These are phyloP conservation scores for Diaporthe sp. DNA, from an alignment of 2,329 filamentous ascomycete species.

Conservation along the genomic window DNA sequence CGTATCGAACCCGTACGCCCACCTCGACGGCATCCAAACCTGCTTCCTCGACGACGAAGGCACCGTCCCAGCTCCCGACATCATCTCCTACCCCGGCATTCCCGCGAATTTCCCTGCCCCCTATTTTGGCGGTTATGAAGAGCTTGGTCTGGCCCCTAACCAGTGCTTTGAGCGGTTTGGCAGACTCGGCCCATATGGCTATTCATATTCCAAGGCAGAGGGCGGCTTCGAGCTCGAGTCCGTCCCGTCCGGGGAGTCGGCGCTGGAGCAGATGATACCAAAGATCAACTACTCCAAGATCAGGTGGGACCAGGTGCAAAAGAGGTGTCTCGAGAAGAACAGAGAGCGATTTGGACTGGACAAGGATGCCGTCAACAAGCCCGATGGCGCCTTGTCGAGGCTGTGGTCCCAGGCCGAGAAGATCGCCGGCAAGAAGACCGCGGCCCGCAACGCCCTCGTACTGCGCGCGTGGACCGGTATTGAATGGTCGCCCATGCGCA, in stretches of 20 bases:
- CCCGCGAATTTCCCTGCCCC: slow-evolving; percentile 71
- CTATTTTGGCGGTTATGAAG: slow-evolving; percentile 72
- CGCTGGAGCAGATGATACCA: slow-evolving; percentile 59
- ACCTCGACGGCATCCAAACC: slow-evolving; percentile 41
- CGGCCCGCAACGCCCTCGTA: slow-evolving; percentile 76
- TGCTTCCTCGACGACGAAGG: slow-evolving; percentile 66
- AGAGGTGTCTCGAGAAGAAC: slow-evolving; percentile 75
- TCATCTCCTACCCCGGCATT: slow-evolving; percentile 70
- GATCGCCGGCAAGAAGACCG: slow-evolving; percentile 32
- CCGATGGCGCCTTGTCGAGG: slow-evolving; percentile 31
- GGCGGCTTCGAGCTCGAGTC: slow-evolving; percentile 73
- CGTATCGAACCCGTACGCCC: slow-evolving; percentile 32
- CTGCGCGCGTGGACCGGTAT: slow-evolving; percentile 83
- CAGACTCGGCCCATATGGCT: slow-evolving; percentile 77
- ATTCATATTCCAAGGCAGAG: slow-evolving; percentile 69
- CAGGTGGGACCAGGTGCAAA: slow-evolving; percentile 79
- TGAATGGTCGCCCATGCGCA: slow-evolving; percentile 82
- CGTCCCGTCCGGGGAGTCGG: slow-evolving; percentile 71
- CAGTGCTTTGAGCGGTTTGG: slow-evolving; percentile 78
- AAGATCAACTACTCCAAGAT: slow-evolving; percentile 72
- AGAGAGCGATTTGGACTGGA: slow-evolving; percentile 69
- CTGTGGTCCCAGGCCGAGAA: slow-evolving; percentile 38
- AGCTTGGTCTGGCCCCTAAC: slow-evolving; percentile 71
- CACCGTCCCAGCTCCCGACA: slow-evolving; percentile 62
- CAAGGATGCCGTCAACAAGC: slow-evolving; percentile 27